These are phyloP conservation scores for Tieghemiomyces parasiticus DNA, from an alignment of 192 early-diverging fungal species.

Conservation along the genomic window DNA sequence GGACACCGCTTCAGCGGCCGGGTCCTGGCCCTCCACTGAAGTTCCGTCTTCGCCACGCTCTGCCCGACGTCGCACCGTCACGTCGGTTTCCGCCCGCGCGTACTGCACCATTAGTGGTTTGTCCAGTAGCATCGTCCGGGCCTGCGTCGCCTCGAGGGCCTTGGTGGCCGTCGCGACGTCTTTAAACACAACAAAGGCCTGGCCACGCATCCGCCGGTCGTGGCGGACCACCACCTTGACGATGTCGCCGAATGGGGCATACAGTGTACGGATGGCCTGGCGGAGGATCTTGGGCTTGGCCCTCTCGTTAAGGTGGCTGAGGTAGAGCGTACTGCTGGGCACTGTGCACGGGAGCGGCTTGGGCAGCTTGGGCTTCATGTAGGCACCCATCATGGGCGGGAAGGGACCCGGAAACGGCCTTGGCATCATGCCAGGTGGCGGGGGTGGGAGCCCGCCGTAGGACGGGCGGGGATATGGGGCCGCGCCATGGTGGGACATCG, in stretches of 20 bases:
- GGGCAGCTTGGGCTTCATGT: constrained; percentile 28
- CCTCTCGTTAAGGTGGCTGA: constrained; percentile 71
- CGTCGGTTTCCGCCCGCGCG: not conserved
- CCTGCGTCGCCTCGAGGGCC: constrained; percentile 71
- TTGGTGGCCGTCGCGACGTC: constrained; percentile 50
- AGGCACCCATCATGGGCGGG: constrained; percentile 62
- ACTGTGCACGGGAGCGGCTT: constrained; percentile 45
- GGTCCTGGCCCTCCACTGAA: too few relatives aligned
- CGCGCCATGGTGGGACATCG: too few relatives aligned
- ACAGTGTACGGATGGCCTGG: constrained; percentile 58
- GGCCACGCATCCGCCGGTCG: constrained; percentile 78
- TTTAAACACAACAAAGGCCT: constrained; percentile 84
- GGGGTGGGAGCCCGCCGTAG: too few relatives aligned
- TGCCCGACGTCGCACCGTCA: too few relatives aligned
- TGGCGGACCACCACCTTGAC: constrained; percentile 63
- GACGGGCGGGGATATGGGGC: too few relatives aligned
- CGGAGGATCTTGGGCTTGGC: constrained; percentile 54
- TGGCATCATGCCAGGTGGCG: too few relatives aligned
- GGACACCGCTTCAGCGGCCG: too few relatives aligned
- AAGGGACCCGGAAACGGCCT: constrained; percentile 75
- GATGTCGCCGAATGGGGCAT: constrained; percentile 71
- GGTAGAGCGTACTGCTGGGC: constrained; percentile 57
- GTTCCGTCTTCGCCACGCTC: too few relatives aligned
- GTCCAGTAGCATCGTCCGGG: constrained; percentile 64
- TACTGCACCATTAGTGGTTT: constrained; percentile 56